A percentile compares a stretch with the other conserved stretches of the same genome.
Evolutionary conservation across 495 filamentous ascomycete species (phyloP).

Genomic region (Staphylotrichum tortipilum): DNA sequence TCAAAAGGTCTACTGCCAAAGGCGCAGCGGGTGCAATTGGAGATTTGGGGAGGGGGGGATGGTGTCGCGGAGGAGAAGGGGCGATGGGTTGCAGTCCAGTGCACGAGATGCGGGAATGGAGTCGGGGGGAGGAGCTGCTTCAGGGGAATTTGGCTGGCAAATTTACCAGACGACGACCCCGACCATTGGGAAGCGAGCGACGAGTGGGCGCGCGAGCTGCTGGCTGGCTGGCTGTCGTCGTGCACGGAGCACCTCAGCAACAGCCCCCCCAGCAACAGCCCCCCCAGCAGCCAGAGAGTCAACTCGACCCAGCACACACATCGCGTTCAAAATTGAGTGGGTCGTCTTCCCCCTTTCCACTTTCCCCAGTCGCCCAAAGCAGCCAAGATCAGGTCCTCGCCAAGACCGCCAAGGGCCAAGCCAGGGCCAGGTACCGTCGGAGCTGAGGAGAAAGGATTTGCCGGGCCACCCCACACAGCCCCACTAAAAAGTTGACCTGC

Average conservation of each 20-base stretch:
- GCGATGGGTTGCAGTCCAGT: conserved; percentile 20
- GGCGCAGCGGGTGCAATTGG: conserved; percentile 14
- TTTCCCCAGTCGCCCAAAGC: conserved; percentile 14
- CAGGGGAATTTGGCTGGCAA: conserved; percentile 33
- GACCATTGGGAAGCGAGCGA: no score
- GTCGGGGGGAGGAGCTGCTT: conserved; percentile 25
- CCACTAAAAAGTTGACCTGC: conserved; percentile 28
- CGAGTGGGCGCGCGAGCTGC: neutral
- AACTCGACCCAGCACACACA: conserved; percentile 10
- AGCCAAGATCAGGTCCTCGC: conserved; percentile 5
- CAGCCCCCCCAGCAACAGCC: no score
- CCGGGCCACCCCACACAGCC: no score
- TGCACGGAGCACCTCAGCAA: conserved; percentile 17
- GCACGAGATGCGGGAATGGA: conserved; percentile 15
- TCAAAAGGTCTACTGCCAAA: conserved; percentile 11
- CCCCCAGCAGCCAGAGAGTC: no score
- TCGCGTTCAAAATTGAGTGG: conserved; percentile 14
- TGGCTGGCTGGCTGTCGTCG: no score
- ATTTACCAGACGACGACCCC: conserved; percentile 28
- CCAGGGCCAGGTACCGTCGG: conserved; percentile 1
- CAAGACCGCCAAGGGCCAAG: conserved; percentile 6
- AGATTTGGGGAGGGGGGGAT: conserved; percentile 5
- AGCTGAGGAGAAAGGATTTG: conserved; percentile 23
- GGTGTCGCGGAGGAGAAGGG: conserved; percentile 11
- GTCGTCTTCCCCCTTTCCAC: conserved; percentile 18